Base-by-base conservation (phyloP, 1,284 basidiomycete genomes). In the Rhodotorula mucilaginosa region DNA sequence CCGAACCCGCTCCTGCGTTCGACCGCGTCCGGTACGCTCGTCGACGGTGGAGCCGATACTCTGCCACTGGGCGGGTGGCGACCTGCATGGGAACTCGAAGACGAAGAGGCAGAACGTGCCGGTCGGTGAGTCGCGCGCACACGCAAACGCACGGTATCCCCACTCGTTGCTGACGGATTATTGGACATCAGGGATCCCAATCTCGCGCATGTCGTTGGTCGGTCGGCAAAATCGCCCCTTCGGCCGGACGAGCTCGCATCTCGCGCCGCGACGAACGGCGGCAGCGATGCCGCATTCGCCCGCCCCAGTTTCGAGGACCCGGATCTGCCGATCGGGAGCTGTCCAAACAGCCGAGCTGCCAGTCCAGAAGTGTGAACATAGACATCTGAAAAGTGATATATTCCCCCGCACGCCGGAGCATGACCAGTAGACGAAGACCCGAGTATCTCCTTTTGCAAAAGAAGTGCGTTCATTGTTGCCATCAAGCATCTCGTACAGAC, bases 1-100 rank as follows among this genome's bases (percentile, higher is more conserved):
- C 93, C 88, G 0, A 99, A 99, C 78, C 96, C 96, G 1, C 86
- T 90, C 0, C 85, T 97, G 10, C 84, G 85, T 78, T 63, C 82
- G 79, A 39, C 61, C 13, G 70, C 19, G 34, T 12, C 61, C 5
- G 3, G 12, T 10, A 13, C 21, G 21, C 5, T 13, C 31, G 29
- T 7, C 13, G 48, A 7, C 39, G 19, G 5, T 26, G 51, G 6
- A 8, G 34, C 48, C 6, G 6, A 15, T 34, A 2, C 10, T 3
- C 29, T 49, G 31, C 60, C 66, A 7, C 71, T 73, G 19, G 75
- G 72, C 0, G 68, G 68, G 13, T 84, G 90, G 81, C 83, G 84
- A 46, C 92, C 92, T 0, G 92, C 92, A 1, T 91, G 92, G 81
- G 88, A 91, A 81, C 84, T 94, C 13, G 74, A 84, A 64, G 93